phyloP scores from a whole-genome alignment of 140 eudicot species.

The Artemisia princeps region DNA sequence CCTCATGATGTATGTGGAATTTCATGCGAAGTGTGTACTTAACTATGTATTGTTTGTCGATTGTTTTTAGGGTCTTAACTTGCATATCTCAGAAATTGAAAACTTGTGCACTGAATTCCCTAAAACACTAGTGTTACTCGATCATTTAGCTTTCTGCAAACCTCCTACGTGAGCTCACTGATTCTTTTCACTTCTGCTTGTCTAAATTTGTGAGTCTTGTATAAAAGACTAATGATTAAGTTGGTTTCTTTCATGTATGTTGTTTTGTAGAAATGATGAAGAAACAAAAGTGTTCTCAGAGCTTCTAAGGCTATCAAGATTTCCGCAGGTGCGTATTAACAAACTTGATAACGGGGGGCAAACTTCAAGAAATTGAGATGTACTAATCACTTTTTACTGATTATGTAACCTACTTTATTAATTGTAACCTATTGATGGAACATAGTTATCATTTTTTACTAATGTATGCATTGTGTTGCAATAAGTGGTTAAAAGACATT shows the following conservation, averaged over 20 bases:
- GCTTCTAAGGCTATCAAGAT: constrained; percentile 53
- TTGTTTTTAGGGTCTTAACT: constrained; percentile 60
- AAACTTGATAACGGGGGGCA: neutral
- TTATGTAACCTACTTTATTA: no score
- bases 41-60: neutral
- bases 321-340: constrained; percentile 46
- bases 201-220: neutral
- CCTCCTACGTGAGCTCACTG: constrained; percentile 54
- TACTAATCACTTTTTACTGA: no score
- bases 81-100: constrained; percentile 63
- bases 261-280: constrained; percentile 44
- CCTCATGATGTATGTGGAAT: neutral
- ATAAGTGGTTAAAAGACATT: no score
- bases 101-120: constrained; percentile 68
- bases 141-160: constrained; percentile 85
- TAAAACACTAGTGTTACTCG: constrained; percentile 57
- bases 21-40: neutral
- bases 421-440: no score
- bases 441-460: no score
- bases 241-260: neutral
- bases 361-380: neutral
- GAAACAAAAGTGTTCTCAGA: constrained; percentile 44
- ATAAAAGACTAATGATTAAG: neutral
- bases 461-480: no score
- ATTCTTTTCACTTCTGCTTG: neutral